Evolutionary conservation across 1,284 basidiomycete genomes (phyloP).

Genomic region (Anthracocystis setariae): DNA sequence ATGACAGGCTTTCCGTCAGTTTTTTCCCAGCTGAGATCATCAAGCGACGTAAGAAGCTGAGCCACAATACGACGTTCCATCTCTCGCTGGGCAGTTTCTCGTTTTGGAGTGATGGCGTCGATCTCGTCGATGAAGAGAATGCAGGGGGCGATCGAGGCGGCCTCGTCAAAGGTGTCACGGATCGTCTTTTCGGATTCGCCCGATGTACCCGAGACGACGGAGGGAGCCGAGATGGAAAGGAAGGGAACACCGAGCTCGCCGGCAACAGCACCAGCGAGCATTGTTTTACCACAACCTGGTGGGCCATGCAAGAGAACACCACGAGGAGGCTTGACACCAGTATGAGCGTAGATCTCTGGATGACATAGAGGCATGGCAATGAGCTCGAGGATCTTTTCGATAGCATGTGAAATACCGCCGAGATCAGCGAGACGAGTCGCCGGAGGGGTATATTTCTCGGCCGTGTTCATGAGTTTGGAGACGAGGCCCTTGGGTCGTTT

Average conservation of each 20-base stretch:
- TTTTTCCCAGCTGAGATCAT: constrained; percentile 89
- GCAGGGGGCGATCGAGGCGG: constrained; percentile 60
- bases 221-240: constrained; percentile 90
- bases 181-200: constrained; percentile 97
- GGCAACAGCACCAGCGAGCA: constrained; percentile 75
- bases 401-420: constrained; percentile 84
- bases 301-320: constrained; percentile 96
- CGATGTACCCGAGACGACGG: constrained; percentile 95
- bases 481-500: constrained; percentile 42
- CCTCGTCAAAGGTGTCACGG: constrained; percentile 86
- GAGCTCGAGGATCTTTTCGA: constrained; percentile 93
- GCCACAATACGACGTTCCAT: constrained; percentile 98
- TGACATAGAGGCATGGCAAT: constrained; percentile 94
- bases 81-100: constrained; percentile 89
- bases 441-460: constrained; percentile 70
- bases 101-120: constrained; percentile 95
- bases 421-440: constrained; percentile 81
- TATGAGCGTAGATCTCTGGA: constrained; percentile 92
- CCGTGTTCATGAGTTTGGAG: constrained; percentile 31
- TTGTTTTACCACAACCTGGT: constrained; percentile 90
- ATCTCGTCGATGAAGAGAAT: constrained; percentile 80
- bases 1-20: constrained; percentile 75
- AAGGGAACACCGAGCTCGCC: constrained; percentile 84
- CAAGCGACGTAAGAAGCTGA: constrained; percentile 96
- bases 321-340: constrained; percentile 88